Evolutionary conservation across 768 basidiomycete genomes (phyloP), one percentile per base, ranked within the genome.

Genomic region (Lyophyllum shimeji): DNA sequence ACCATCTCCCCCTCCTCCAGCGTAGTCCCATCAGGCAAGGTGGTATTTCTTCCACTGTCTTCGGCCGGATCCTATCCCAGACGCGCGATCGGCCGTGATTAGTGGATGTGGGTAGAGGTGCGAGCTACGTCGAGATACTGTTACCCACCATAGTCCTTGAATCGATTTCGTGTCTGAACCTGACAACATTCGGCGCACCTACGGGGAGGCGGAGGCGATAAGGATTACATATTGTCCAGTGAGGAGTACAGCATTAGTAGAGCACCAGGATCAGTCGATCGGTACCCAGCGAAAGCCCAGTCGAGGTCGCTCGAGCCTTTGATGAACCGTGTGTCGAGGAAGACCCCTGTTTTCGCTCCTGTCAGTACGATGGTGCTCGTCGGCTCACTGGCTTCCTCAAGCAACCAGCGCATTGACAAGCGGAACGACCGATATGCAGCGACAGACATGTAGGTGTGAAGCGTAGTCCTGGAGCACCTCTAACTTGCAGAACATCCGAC

Each of bases 241-340:
- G 13, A 13, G 21, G 42, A 47, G 40, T 20, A 24, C 31, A 24
- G 25, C 5, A 8, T 20, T n/a, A 37, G 27, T 39, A 51, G 53
- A 27, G 31, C 53, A 58, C 59, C 50, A 33, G 59, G 50, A 44
- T 60, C 58, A 18, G 58, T 62, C 1, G 58, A 58, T 12, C 73
- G 63, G 57, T 68, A 71, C 24, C 75, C 75, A 13, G 73, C 74
- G 61, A 75, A 70, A 1, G 69, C 75, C 75, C 73, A 76, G 40
- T 76, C 72, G 11, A 75, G 59, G 18, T 60, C 55, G 1, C 61
- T 47, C 1, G 61, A 55, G 20, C 60, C 62, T 50, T 69, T 72
- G n/a, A 67, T 43, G 27, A 74, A 76, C 12, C 74, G 62, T 1
- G 70, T 69, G 56, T 76, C 74, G 9, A 75, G 46, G 47, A 74